Base-by-base conservation (phyloP, 1,284 basidiomycete genomes). In the Fomitiporia mediterranea region DNA sequence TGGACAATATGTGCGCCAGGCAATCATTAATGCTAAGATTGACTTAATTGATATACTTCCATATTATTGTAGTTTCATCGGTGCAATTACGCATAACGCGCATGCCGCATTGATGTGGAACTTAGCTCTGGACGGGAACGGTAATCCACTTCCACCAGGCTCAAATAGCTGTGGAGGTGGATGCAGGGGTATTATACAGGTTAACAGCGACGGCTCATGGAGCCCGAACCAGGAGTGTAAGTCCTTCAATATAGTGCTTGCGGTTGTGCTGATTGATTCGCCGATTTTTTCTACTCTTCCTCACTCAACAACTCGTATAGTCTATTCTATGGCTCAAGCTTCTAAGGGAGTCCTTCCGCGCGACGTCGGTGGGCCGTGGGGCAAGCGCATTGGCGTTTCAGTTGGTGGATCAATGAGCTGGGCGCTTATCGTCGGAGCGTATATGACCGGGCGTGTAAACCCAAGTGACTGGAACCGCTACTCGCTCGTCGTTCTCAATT, bases 271-370 rank as follows among this genome's bases (percentile, higher is more conserved):
- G n/a, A n/a, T n/a, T 3, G 13, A 7, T 25, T 11, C 32, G 2
- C 19, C 17, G 35, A 2, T 37, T 17, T 37, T 37, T 17, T 37
- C 6, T 23, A 21, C 8, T 23, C 17, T 43, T 25, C 21, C 21
- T 1, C 19, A 11, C 21, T 43, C 3, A 48, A 25, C 5, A 9
- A 2, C 15, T 19, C 5, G 3, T 40, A 17, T 59, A 86, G 87
- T 84, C 69, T 89, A 86, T 59, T 69, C 82, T 0, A 84, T 89
- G 80, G 85, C 84, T 1, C 86, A 89, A 56, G 82, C 82, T 0
- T 84, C 83, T 19, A 86, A 86, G 64, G 87, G 84, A 0, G 77
- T 86, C 60, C 71, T 85, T 17, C 88, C 87, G 0, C 79, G 80
- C 52, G 87, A 89, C 52, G 63, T 65, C 0, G 82, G 80, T 2